Base-by-base conservation (phyloP, 306 rosid genomes). In the Begonia fuchsioides region DNA sequence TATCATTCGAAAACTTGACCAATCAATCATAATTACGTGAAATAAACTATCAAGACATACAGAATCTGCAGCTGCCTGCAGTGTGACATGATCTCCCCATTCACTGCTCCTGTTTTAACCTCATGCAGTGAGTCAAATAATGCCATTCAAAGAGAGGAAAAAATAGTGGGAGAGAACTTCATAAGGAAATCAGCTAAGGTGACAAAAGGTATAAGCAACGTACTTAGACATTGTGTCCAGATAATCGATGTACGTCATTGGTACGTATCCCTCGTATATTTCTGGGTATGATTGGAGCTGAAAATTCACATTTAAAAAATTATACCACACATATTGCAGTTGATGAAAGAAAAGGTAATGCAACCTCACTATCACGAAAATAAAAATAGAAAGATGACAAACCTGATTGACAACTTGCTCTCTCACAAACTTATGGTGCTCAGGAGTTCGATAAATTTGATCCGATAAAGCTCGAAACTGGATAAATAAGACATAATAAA, bases 41-140 rank as follows among this genome's bases (percentile, higher is more conserved):
- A 43, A 17, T 44, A 38, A 53, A 39, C 40, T 48, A 1, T 16
- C 5, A 12, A 32, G 50, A 41, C 63, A 43, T 71, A 76, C 82
- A 56, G 59, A 61, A 56, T 76, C 78, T 39, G 82, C 78, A 52
- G 82, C 78, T 51, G 78, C 82, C 63, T 76, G 82, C 66, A 74
- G 65, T 39, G 79, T 69, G 19, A 74, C 79, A 60, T 68, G 79
- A 57, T 73, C 79, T 2, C 79, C 82, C 78, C 78, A 76, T 57
- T 76, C 82, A 17, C 82, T 73, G 38, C 66, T 65, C 73, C 76
- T 76, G 56, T 58, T 63, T 55, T 50, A 49, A 55, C 45, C 67
- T 62, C 51, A 44, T 41, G 3, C 13, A 10, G 10, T 41, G 45
- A 41, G 45, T 10, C n/a, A 41, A n/a, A 41, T 11, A 41, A n/a